phyloP scores from a whole-genome alignment of 805 yeast genomes.

The Nakazawaea anatomiae region DNA sequence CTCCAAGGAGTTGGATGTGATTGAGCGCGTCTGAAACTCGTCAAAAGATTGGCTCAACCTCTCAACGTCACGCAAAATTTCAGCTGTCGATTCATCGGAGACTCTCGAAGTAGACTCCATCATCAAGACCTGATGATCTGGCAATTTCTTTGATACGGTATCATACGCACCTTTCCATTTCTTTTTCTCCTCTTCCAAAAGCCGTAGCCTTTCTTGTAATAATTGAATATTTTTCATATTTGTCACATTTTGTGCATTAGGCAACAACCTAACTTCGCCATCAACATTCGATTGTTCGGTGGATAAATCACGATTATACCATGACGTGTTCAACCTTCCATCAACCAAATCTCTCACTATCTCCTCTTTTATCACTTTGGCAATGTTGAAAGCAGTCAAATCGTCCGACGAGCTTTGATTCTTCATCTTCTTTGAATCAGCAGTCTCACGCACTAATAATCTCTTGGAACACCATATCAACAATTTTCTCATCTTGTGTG shows the following conservation, averaged over 20 bases:
- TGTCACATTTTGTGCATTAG: constrained; percentile 55
- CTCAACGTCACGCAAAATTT: not conserved
- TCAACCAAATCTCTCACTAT: constrained; percentile 50
- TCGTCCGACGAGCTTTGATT: constrained; percentile 23
- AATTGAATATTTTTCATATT: constrained; percentile 43
- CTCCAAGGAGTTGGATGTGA: constrained; percentile 12
- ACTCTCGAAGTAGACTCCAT: too few species aligned
- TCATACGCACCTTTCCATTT: constrained; percentile 30
- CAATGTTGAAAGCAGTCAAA: constrained; percentile 41
- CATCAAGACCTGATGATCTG: too few species aligned
- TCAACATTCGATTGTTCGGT: constrained; percentile 16
- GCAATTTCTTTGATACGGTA: not conserved
- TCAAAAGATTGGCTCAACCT: constrained; percentile 15
- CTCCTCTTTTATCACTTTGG: constrained; percentile 61
- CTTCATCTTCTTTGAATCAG: constrained; percentile 14
- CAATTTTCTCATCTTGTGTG: constrained; percentile 66
- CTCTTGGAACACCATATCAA: constrained; percentile 63
- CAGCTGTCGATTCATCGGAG: too few species aligned
- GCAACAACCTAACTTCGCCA: constrained; percentile 30
- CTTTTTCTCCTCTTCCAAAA: constrained; percentile 38
- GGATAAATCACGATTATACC: constrained; percentile 47
- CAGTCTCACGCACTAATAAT: constrained; percentile 27
- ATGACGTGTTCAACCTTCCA: constrained; percentile 57
- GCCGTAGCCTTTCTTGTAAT: constrained; percentile 36
- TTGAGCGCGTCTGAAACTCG: constrained; percentile 7